Evolutionary conservation across 75 land plant genomes (phyloP).

Genomic region (Selaginella tamariscina): DNA sequence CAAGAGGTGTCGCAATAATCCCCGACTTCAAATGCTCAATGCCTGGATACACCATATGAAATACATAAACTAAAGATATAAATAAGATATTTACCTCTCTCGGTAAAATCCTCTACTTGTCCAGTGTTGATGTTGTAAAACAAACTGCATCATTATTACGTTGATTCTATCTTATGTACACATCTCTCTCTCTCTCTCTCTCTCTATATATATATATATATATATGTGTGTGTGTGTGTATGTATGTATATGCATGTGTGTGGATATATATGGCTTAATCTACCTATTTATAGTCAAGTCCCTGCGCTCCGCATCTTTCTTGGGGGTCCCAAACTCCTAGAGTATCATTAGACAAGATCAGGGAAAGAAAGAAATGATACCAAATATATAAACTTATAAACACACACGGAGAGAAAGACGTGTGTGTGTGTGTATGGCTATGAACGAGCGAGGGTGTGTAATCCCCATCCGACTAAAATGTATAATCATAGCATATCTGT

Average conservation of each 20-base stretch:
- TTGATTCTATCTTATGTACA: too few species aligned
- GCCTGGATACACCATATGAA: slow-evolving; percentile 30
- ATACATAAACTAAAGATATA: not conserved
- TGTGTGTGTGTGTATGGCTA: too few species aligned
- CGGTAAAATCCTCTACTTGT: slow-evolving; percentile 79
- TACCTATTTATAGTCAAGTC: slow-evolving; percentile 98
- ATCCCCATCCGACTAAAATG: too few species aligned
- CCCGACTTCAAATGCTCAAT: slow-evolving; percentile 59
- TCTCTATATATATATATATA: too few species aligned
- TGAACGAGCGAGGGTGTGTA: too few species aligned
- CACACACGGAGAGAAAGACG: too few species aligned
- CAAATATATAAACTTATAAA: too few species aligned
- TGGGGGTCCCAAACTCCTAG: slow-evolving; percentile 85
- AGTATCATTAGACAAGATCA: not conserved
- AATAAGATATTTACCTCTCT: slow-evolving; percentile 41
- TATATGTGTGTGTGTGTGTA: too few species aligned
- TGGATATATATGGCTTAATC: not conserved
- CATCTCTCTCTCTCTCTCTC: too few species aligned
- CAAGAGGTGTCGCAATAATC: slow-evolving; percentile 77
- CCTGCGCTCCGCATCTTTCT: slow-evolving; percentile 88
- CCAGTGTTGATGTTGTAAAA: slow-evolving; percentile 88
- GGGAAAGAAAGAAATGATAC: not conserved
- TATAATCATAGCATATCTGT: too few species aligned
- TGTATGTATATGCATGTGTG: too few species aligned
- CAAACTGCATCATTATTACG: slow-evolving; percentile 39